Percentiles rank a stretch among this genome's conserved stretches.
phyloP scores from a whole-genome alignment of 176 grass and related monocot genomes.

The Oryza punctata region DNA sequence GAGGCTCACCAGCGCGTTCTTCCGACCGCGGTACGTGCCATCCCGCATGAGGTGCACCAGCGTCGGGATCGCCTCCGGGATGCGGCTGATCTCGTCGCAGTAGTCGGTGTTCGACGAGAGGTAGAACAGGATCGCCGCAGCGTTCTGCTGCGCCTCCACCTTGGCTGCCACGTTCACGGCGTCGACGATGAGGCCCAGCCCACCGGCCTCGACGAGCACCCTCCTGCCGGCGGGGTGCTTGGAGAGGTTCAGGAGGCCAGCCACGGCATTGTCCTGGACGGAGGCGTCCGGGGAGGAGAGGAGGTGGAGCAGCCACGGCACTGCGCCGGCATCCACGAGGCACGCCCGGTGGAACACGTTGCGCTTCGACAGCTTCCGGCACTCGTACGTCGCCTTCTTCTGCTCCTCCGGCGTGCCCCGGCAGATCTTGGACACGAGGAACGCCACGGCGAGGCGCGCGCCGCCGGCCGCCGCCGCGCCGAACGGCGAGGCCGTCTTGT shows the following conservation, averaged over 20 bases:
- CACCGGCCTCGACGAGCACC: constrained; percentile 60
- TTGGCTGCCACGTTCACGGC: constrained; percentile 48
- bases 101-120: constrained; percentile 64
- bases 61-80: constrained; percentile 65
- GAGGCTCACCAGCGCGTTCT: constrained; percentile 72
- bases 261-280: constrained; percentile 64
- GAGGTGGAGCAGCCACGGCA: constrained; percentile 78
- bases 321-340: constrained; percentile 62
- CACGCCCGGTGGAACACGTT: constrained; percentile 70
- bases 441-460: constrained; percentile 43
- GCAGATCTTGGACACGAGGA: constrained; percentile 51
- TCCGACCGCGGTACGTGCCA: constrained; percentile 55
- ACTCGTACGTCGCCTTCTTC: constrained; percentile 66
- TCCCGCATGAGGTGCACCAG: constrained; percentile 57
- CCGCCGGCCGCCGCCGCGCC: constrained; percentile 40
- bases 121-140: constrained; percentile 81
- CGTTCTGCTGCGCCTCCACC: constrained; percentile 68
- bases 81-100: constrained; percentile 59
- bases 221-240: constrained; percentile 61
- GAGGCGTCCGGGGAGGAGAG: constrained; percentile 49
- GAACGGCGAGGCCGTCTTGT: constrained; percentile 53
- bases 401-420: constrained; percentile 32
- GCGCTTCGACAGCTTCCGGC: constrained; percentile 74
- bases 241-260: constrained; percentile 64
- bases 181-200: constrained; percentile 62